Base-by-base conservation (phyloP, 805 yeast species). In the Wickerhamiella qilinensis region DNA sequence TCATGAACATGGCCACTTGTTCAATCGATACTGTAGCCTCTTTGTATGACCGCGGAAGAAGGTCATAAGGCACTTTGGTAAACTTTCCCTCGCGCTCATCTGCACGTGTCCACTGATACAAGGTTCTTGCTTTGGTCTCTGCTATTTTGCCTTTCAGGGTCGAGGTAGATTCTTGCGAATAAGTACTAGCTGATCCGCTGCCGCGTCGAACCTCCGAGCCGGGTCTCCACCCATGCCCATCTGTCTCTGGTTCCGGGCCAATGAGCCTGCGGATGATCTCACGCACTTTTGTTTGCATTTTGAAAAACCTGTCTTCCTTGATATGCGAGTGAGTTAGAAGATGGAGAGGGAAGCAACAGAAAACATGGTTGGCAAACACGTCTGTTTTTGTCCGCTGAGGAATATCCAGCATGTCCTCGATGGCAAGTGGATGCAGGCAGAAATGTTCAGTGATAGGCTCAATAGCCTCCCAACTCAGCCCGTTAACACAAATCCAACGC, bases 351-450 rank as follows among this genome's bases (percentile, higher is more conserved):
- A 73, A 46, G 20, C 73, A 70, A 38, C 71, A 66, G 52, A 72
- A 73, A n/a, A 68, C 43, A 44, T 68, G 75, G 24, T 54, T 56
- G 2, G 67, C 62, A 43, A 69, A 73, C n/a, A 64, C 54, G 45
- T 73, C 78, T 32, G 64, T 61, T 45, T 73, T 73, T 0, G 78
- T 71, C 20, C 79, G 55, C 41, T 71, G 76, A 3, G 78, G 77
- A 20, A 71, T 63, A 52, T 73, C 78, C 33, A 73, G 67, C 73
- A 73, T 65, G 49, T 73, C 78, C 49, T 73, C 79, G 33, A 73
- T 58, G 0, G 77, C 71, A 34, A 73, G 55, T 19, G 73, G 63
- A 49, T 73, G 79, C 17, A 73, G 52, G 16, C 59, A 52, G 49
- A 63, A 73, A 36, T 56, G 53, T 31, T 61, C 54, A 1, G 69